A percentile compares a stretch with the other conserved stretches of the same genome.
phyloP scores from a whole-genome alignment of 805 yeast species.

The Spathaspora girioi region DNA sequence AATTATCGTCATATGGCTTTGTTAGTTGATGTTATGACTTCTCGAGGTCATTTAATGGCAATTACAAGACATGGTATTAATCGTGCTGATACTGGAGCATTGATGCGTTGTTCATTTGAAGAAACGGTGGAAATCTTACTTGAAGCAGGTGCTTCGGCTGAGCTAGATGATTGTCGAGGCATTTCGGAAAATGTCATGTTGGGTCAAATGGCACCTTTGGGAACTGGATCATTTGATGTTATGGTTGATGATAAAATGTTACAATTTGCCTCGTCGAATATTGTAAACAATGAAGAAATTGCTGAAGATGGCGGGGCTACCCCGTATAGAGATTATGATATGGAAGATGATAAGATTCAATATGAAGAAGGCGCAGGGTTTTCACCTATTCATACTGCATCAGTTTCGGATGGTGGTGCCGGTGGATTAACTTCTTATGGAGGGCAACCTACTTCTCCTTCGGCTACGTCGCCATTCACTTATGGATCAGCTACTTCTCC shows the following conservation, averaged over 20 bases:
- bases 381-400: constrained; percentile 92
- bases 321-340: constrained; percentile 73
- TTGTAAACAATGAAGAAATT: constrained; percentile 24
- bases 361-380: constrained; percentile 76
- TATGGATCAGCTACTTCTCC: constrained; percentile 41
- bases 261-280: constrained; percentile 56
- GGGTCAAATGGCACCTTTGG: constrained; percentile 98
- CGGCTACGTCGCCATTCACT: constrained; percentile 59
- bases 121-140: constrained; percentile 96
- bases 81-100: constrained; percentile 97
- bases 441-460: constrained; percentile 52
- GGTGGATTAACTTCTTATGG: constrained; percentile 91
- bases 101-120: constrained; percentile 99
- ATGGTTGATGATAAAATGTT: constrained; percentile 89
- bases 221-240: constrained; percentile 97
- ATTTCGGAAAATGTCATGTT: constrained; percentile 96
- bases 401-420: constrained; percentile 60
- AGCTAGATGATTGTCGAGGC: constrained; percentile 96
- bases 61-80: constrained; percentile 99
- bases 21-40: constrained; percentile 97
- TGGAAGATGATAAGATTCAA: constrained; percentile 57
- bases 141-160: constrained; percentile 98
- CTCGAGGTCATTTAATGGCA: constrained; percentile 97
- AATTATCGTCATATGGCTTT: constrained; percentile 98
- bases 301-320: constrained; percentile 75